Conservation (phyloP, 1,139 yeast genomes). For the Blastobotrys serpentis region DNA sequence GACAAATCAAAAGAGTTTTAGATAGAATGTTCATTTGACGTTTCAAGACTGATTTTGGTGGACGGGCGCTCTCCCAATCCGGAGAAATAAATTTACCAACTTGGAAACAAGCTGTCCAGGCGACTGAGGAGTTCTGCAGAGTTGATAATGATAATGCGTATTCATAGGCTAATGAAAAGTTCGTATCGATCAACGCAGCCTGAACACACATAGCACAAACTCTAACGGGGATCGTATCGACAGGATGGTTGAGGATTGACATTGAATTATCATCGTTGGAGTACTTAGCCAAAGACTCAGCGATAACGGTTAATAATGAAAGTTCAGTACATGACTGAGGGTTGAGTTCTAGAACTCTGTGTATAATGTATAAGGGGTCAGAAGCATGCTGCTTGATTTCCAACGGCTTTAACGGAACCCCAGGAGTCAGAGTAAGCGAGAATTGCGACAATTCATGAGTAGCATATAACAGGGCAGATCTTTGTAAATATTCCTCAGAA, state of each 20-base stretch:
- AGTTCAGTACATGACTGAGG: conserved; percentile 33
- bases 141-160: conserved; percentile 39
- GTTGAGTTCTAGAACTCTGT: conserved; percentile 35
- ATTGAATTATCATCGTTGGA: conserved; percentile 15
- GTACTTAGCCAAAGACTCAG: conserved; percentile 24
- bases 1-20: conserved; percentile 42
- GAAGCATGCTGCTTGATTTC: conserved; percentile 26
- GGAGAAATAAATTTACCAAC: conserved; percentile 57
- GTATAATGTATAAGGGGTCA: conserved; percentile 34
- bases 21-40: conserved; percentile 50
- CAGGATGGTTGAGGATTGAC: conserved; percentile 11
- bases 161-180: conserved; percentile 51
- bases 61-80: conserved; percentile 42
- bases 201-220: conserved; percentile 55
- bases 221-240: conserved; percentile 37
- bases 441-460: conserved; percentile 33
- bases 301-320: conserved; percentile 30
- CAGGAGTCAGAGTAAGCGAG: conserved; percentile 33
- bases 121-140: conserved; percentile 35
- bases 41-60: conserved; percentile 27
- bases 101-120: conserved; percentile 61
- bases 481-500: conserved; percentile 20
- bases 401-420: conserved; percentile 32
- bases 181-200: conserved; percentile 52
- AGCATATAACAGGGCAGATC: conserved; percentile 31